A percentile compares a stretch with the other conserved stretches of the same genome.
These are phyloP conservation scores for Phytophthora ohioensis DNA, from an alignment of 352 stramenopile genomes.

Conservation along the genomic window DNA sequence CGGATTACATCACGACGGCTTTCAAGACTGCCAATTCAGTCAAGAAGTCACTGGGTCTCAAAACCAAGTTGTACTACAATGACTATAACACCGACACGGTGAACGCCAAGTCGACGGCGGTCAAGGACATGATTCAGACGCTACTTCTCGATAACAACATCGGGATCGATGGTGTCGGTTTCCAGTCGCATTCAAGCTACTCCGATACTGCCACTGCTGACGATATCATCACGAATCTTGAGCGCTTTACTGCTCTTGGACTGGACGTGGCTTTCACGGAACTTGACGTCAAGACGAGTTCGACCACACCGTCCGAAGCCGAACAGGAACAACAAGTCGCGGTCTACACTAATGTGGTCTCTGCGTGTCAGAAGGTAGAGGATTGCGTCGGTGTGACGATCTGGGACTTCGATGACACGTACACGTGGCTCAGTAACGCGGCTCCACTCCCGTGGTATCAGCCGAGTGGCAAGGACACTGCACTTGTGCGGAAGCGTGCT, in stretches of 20 bases:
- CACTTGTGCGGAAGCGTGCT: conserved; percentile 32
- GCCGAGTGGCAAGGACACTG: conserved; percentile 26
- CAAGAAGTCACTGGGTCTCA: conserved; percentile 41
- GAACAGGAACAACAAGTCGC: conserved; percentile 25
- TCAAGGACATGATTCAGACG: conserved; percentile 36
- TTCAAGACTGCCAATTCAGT: conserved; percentile 43
- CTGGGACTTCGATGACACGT: conserved; percentile 35
- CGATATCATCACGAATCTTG: conserved; percentile 29
- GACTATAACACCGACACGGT: conserved; percentile 41
- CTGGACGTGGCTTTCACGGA: conserved; percentile 40
- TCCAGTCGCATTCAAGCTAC: conserved; percentile 40
- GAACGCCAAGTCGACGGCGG: conserved; percentile 44
- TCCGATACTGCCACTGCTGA: conserved; percentile 21
- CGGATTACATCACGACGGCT: conserved; percentile 41
- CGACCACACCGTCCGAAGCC: conserved; percentile 16
- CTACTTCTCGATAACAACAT: conserved; percentile 31
- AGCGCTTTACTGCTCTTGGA: conserved; percentile 38
- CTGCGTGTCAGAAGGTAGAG: conserved; percentile 36
- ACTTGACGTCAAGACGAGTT: conserved; percentile 33
- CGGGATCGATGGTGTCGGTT: conserved; percentile 36
- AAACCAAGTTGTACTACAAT: conserved; percentile 39
- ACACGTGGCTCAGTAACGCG: conserved; percentile 30
- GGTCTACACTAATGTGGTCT: conserved; percentile 28
- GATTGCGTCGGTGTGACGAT: conserved; percentile 37
- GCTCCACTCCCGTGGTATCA: conserved; percentile 35